phyloP scores from a whole-genome alignment of 345 rosid species.

The Eucalyptus microcorys region DNA sequence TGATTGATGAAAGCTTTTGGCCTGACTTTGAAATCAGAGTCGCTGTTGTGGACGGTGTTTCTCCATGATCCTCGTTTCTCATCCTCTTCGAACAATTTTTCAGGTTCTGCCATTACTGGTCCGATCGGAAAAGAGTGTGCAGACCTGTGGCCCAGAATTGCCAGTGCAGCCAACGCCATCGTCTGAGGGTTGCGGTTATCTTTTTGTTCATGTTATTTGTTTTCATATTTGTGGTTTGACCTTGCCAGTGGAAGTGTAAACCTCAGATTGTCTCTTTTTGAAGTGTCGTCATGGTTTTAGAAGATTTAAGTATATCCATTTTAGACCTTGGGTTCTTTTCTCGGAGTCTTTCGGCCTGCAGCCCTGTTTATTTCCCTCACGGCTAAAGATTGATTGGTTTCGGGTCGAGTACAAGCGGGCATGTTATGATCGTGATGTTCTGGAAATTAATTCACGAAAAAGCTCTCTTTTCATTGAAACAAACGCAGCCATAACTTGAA shows the following conservation, averaged over 20 bases:
- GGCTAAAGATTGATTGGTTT: not conserved
- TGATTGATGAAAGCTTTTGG: not conserved
- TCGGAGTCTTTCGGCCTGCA: fast-evolving
- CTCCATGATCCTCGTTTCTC: not conserved
- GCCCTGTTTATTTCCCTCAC: not conserved
- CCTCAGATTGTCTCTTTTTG: not conserved
- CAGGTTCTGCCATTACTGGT: constrained; percentile 90
- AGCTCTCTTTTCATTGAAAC: not conserved
- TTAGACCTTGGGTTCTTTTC: not conserved
- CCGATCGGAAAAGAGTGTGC: constrained; percentile 95
- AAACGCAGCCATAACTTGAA: not conserved
- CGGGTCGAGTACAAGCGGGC: not conserved
- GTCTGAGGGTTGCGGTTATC: constrained; percentile 4
- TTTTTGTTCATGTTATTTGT: not conserved
- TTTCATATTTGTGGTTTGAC: not conserved
- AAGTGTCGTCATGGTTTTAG: not conserved
- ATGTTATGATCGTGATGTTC: not conserved
- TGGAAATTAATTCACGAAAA: not conserved
- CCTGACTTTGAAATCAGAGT: not conserved
- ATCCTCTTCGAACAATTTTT: not conserved
- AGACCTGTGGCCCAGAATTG: constrained; percentile 93
- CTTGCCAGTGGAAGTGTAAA: not conserved
- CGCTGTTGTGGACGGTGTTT: not conserved
- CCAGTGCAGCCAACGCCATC: constrained; percentile 84
- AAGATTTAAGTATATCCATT: not conserved